These are phyloP conservation scores for Colletotrichum sp. DNA, from an alignment of 2,329 filamentous ascomycete genomes.

Conservation along the genomic window DNA sequence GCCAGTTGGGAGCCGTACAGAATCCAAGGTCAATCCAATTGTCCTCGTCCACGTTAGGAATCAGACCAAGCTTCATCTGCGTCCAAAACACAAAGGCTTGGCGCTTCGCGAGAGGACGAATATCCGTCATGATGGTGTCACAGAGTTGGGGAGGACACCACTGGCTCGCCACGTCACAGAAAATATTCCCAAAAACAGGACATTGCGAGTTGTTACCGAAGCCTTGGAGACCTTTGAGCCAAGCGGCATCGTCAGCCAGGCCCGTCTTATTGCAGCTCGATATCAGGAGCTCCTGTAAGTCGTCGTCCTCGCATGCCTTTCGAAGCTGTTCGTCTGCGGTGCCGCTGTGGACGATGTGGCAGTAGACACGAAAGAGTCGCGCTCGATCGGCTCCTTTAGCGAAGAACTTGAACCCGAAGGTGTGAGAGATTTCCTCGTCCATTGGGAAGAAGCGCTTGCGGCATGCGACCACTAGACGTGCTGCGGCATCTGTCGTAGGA, in stretches of 20 bases:
- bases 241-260: neutral
- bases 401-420: neutral
- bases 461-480: neutral
- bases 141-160: neutral
- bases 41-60: neutral
- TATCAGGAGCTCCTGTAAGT: neutral
- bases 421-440: neutral
- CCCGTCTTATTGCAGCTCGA: neutral
- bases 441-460: neutral
- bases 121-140: neutral
- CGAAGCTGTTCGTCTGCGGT: neutral
- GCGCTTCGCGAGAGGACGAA: neutral
- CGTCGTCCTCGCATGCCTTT: neutral
- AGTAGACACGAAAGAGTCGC: neutral
- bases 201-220: neutral
- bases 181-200: neutral
- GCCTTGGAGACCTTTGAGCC: neutral
- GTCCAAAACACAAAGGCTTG: neutral
- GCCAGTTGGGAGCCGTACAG: neutral
- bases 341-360: neutral
- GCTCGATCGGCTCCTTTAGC: neutral
- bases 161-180: neutral
- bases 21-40: neutral
- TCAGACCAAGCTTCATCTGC: neutral
- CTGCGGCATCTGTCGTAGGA: neutral